Evolutionary conservation across 192 early-diverging fungal species (phyloP).

Genomic region (Pilaira anomala): DNA sequence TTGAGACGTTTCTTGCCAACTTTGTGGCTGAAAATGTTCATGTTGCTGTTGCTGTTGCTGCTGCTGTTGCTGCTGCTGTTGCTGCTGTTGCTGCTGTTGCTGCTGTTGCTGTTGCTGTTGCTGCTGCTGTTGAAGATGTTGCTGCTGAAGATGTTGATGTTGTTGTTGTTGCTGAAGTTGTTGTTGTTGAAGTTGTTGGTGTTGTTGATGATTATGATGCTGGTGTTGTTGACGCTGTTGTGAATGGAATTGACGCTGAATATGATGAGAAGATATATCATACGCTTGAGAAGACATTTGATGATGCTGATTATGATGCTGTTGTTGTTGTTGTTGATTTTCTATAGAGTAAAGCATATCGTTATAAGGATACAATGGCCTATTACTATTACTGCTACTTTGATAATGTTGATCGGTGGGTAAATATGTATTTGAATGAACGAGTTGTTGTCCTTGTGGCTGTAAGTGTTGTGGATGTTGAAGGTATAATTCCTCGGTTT

Average conservation of each 20-base stretch:
- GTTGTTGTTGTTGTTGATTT: no score
- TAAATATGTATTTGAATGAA: no score
- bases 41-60: not conserved
- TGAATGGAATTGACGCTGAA: not conserved
- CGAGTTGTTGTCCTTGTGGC: no score
- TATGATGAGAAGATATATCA: no score
- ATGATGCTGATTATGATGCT: no score
- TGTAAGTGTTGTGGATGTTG: no score
- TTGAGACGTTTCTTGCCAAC: no score
- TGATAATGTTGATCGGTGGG: no score
- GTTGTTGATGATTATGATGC: not conserved
- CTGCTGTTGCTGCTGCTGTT: not conserved
- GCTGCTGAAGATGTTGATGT: not conserved
- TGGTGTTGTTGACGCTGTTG: slow-evolving; percentile 5
- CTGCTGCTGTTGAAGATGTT: not conserved
- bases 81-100: not conserved
- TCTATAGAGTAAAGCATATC: not conserved
- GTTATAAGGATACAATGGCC: not conserved
- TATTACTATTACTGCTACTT: no score
- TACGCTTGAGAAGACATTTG: no score
- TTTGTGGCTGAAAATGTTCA: not conserved
- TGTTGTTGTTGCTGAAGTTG: slow-evolving; percentile 7
- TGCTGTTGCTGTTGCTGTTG: not conserved
- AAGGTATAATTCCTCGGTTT: no score
- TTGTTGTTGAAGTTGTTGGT: not conserved